Conservation (phyloP, 371 early-diverging fungal genomes). For the Mortierella sp. region DNA sequence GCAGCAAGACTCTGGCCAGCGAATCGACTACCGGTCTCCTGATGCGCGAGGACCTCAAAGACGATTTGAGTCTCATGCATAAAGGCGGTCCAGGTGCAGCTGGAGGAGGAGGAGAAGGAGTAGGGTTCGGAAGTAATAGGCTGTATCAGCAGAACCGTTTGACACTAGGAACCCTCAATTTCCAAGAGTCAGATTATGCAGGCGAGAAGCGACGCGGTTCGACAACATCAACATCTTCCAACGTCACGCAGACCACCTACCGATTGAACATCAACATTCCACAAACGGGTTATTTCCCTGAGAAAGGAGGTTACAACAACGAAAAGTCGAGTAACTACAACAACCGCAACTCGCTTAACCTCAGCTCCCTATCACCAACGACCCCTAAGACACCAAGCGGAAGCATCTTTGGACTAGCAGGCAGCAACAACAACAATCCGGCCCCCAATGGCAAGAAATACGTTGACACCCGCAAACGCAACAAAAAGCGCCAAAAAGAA, state of each 20-base stretch:
- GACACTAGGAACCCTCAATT: not conserved
- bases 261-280: not conserved
- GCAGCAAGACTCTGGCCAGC: slow-evolving; percentile 17
- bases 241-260: not conserved
- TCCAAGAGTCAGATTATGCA: not conserved
- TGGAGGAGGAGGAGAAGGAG: not conserved
- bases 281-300: not conserved
- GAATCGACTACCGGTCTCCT: not conserved
- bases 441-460: slow-evolving; percentile 33
- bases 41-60: slow-evolving; percentile 22
- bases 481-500: not conserved
- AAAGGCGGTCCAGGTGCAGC: not conserved
- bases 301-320: not conserved
- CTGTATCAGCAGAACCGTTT: not conserved
- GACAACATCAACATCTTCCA: not conserved
- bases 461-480: slow-evolving; percentile 20
- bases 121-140: not conserved
- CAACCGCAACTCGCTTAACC: not conserved
- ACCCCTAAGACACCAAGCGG: not conserved
- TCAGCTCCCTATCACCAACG: not conserved
- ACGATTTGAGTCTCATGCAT: not conserved
- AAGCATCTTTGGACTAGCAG: not conserved
- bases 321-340: not conserved
- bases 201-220: not conserved
- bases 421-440: not conserved